phyloP scores from a whole-genome alignment of 1,284 basidiomycete genomes.

The Gymnopus androsaceus region DNA sequence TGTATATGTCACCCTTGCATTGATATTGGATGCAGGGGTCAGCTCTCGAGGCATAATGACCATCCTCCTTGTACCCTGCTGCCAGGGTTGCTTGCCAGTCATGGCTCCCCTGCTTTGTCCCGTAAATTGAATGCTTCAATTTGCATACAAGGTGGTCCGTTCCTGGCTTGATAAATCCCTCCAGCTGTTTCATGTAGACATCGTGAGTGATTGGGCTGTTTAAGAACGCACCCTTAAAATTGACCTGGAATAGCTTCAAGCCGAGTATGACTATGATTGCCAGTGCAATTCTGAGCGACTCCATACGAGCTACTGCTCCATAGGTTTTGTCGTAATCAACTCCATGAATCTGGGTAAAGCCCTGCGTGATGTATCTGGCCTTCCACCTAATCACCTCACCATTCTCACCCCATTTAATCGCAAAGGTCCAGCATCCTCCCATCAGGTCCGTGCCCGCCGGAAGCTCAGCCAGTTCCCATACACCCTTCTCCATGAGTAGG shows the following conservation, averaged over 20 bases:
- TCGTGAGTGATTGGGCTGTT: constrained; percentile 31
- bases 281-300: too few species aligned
- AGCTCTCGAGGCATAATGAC: too few species aligned
- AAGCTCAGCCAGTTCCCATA: constrained; percentile 12
- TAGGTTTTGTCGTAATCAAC: constrained; percentile 37
- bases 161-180: constrained; percentile 30
- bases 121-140: constrained; percentile 39
- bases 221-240: too few species aligned
- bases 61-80: constrained; percentile 25
- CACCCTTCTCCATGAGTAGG: neutral
- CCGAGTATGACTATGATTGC: too few species aligned
- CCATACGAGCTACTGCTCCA: too few species aligned
- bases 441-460: too few species aligned
- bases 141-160: constrained; percentile 33
- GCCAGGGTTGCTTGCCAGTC: constrained; percentile 41
- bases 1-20: neutral
- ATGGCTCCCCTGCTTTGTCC: constrained; percentile 39
- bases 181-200: constrained; percentile 33
- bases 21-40: constrained; percentile 29
- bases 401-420: constrained; percentile 25
- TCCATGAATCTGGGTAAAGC: constrained; percentile 35
- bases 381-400: constrained; percentile 32
- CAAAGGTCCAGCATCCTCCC: constrained; percentile 20
- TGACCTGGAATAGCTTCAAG: too few species aligned
- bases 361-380: constrained; percentile 31